Conservation (phyloP, 2,329 filamentous ascomycete genomes). For the Epichloe gansuensis region DNA sequence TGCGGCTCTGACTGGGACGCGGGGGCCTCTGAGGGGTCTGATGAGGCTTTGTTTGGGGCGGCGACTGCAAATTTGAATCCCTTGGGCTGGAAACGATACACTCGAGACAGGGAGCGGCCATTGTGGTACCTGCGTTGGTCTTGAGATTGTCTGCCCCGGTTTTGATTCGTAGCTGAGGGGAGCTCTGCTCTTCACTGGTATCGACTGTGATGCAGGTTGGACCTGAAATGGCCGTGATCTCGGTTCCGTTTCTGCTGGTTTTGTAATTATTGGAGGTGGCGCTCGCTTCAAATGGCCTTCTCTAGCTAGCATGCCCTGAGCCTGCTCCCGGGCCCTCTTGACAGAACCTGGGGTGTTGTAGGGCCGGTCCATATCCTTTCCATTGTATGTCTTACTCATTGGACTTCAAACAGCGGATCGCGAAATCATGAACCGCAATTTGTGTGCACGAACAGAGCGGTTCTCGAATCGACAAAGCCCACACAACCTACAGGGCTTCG, state of each 20-base stretch:
- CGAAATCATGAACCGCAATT: neutral
- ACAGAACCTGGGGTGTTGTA: constrained; percentile 35
- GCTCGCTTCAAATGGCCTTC: constrained; percentile 10
- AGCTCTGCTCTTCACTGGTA: constrained; percentile 10
- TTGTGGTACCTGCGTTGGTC: constrained; percentile 40
- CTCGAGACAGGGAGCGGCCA: constrained; percentile 38
- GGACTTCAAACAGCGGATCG: constrained; percentile 14
- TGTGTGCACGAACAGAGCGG: neutral
- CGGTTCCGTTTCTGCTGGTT: neutral
- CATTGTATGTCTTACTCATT: constrained; percentile 47
- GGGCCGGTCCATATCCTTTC: constrained; percentile 37
- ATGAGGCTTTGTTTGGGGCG: constrained; percentile 36
- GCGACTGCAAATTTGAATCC: constrained; percentile 33
- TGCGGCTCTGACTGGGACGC: constrained; percentile 44
- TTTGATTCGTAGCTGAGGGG: constrained; percentile 14
- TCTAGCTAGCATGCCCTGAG: constrained; percentile 26
- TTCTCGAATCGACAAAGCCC: neutral
- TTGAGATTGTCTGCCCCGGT: constrained; percentile 29
- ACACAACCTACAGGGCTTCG: neutral
- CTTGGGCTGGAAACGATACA: constrained; percentile 19
- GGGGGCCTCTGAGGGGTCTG: constrained; percentile 45
- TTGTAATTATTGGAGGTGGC: constrained; percentile 11
- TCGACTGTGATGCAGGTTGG: constrained; percentile 8
- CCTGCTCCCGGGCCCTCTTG: constrained; percentile 41
- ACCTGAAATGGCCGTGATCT: neutral